Evolutionary conservation across 2,329 filamentous ascomycete genomes (phyloP), one percentile per base, ranked within the genome.

Genomic region (Exophiala sp.): DNA sequence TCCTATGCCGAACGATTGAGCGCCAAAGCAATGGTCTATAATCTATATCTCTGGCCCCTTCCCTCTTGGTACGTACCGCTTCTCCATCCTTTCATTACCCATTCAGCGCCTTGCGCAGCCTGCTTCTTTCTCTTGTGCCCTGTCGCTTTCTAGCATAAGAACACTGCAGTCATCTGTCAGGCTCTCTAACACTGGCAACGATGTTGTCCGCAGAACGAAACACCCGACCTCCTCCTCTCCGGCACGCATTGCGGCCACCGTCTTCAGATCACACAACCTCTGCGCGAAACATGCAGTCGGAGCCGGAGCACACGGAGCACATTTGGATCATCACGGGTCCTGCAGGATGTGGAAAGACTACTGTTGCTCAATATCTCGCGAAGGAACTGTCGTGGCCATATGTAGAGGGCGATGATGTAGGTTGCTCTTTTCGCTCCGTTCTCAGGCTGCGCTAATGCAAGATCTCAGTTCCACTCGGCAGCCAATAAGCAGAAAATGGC

Each of bases 401-500:
- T 65, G 76, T 90, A 14, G 86, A 90, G 70, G 86, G 86, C 53
- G 86, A 90, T 63, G 78, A 85, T 70, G 86, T 89, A 77, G 59
- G 80, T 72, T 27, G 11, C 9, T 16, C 14, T 5, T 48, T 39
- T 24, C 21, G 45, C 30, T 44, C n/a, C 30, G 37, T 41, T 48
- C 6, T n/a, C 27, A 9, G 16, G 10, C 19, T 19, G 21, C 51
- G 42, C 56, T 60, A 58, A 47, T 40, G 19, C 19, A 41, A 24
- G 41, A 16, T 35, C 23, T 38, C 56, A 75, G 72, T 74, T 70
- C 58, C 72, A 75, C 59, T 61, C 71, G 0, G 71, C 77, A 24
- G 76, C 85, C 63, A 96, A 91, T 70, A 83, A 90, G 61, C 83
- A 90, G 47, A 98, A 97, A 71, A 98, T 98, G 93, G 77, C 79